Evolutionary conservation across 2,329 filamentous ascomycete genomes (phyloP).

Genomic region (Diplodia seriata): DNA sequence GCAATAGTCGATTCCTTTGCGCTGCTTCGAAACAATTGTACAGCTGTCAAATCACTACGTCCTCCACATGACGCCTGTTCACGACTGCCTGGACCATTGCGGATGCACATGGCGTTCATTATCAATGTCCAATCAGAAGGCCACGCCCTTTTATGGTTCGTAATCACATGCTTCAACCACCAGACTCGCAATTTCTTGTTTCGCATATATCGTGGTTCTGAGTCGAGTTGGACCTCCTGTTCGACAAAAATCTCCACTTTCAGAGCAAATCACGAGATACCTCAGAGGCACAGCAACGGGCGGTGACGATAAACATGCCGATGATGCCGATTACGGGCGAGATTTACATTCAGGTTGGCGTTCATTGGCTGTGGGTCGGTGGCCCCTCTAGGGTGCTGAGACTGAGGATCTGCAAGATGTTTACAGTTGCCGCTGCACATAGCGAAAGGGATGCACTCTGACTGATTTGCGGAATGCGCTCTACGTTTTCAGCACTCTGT

Average conservation of each 20-base stretch:
- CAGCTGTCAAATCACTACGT: conserved; percentile 21
- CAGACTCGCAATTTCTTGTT: background rate
- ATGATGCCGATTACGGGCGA: conserved; percentile 19
- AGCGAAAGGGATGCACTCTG: background rate
- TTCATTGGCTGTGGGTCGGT: conserved; percentile 6
- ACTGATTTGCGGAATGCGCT: conserved; percentile 1
- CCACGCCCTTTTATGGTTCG: background rate
- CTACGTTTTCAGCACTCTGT: conserved; percentile 3
- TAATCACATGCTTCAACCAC: background rate
- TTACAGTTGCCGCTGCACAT: background rate
- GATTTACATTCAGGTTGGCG: conserved; percentile 22
- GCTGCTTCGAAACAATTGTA: conserved; percentile 32
- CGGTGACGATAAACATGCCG: conserved; percentile 25
- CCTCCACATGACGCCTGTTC: conserved; percentile 1
- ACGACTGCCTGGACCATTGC: background rate
- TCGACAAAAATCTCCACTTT: background rate
- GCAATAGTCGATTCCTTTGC: conserved; percentile 28
- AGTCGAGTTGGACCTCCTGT: background rate
- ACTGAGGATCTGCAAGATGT: conserved; percentile 2
- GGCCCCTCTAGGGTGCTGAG: background rate
- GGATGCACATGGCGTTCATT: background rate
- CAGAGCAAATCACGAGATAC: conserved; percentile 22
- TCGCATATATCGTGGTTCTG: background rate
- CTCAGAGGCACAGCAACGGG: conserved; percentile 24
- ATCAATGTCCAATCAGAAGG: background rate